These are phyloP conservation scores for Ambrosia artemisiifolia DNA, from an alignment of 129 eudicot species.

Conservation along the genomic window DNA sequence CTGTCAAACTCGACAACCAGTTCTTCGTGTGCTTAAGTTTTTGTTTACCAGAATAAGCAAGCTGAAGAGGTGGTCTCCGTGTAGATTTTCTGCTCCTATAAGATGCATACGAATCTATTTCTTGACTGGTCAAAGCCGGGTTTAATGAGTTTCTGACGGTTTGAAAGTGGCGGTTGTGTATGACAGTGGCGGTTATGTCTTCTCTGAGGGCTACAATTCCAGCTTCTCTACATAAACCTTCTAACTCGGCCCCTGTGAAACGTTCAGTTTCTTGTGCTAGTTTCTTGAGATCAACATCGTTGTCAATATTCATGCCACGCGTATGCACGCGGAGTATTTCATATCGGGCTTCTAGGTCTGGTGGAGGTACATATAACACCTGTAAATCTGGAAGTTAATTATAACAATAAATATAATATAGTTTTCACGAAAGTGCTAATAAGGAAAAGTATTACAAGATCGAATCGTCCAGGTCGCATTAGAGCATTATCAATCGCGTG, in stretches of 20 bases:
- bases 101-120: slow-evolving; percentile 49
- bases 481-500: slow-evolving; percentile 89
- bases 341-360: slow-evolving; percentile 68
- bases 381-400: slow-evolving; percentile 28
- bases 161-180: slow-evolving; percentile 65
- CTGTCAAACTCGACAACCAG: slow-evolving; percentile 21
- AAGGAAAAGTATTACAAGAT: slow-evolving; percentile 54
- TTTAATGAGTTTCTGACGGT: slow-evolving; percentile 52
- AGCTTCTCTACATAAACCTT: slow-evolving; percentile 81
- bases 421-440: too few relatives aligned
- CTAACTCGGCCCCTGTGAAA: slow-evolving; percentile 89
- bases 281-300: slow-evolving; percentile 61
- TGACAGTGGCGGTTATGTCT: slow-evolving; percentile 57
- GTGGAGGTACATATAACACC: slow-evolving; percentile 97
- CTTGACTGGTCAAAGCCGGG: slow-evolving; percentile 60
- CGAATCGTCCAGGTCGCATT: slow-evolving; percentile 97
- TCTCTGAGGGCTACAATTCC: slow-evolving; percentile 87
- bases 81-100: slow-evolving; percentile 48
- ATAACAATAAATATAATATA: background rate
- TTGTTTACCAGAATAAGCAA: slow-evolving; percentile 9
- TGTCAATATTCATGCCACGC: slow-evolving; percentile 49
- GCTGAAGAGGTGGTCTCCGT: slow-evolving; percentile 11
- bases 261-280: slow-evolving; percentile 83
- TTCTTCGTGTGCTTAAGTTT: slow-evolving; percentile 17
- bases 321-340: slow-evolving; percentile 87